These are phyloP conservation scores for Camelina sativa DNA, from an alignment of 345 rosid genomes.

Conservation along the genomic window DNA sequence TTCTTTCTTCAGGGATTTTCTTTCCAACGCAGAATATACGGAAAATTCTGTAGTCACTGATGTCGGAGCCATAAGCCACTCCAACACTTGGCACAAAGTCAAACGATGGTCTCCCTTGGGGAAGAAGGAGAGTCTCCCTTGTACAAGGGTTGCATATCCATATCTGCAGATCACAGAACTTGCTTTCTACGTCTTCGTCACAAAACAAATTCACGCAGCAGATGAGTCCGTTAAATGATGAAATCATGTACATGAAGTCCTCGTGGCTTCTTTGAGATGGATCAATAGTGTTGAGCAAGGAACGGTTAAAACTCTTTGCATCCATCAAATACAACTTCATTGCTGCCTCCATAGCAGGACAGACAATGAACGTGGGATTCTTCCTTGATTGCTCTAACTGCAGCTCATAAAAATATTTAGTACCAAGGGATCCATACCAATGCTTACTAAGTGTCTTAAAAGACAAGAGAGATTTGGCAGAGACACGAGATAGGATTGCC, in stretches of 20 bases:
- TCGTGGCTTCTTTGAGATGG: no score
- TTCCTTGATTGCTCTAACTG: conserved; percentile 34
- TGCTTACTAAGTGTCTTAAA: conserved; percentile 21
- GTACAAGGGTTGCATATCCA: conserved; percentile 48
- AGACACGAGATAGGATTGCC: conserved; percentile 39
- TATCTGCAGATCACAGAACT: conserved; percentile 39
- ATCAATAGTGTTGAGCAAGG: no score
- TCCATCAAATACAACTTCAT: conserved; percentile 23
- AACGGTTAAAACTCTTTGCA: no score
- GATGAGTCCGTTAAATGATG: no score
- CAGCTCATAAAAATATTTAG: background rate
- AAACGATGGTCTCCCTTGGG: conserved; percentile 41
- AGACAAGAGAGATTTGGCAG: conserved; percentile 23
- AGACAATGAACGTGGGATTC: conserved; percentile 24
- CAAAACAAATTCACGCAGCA: no score
- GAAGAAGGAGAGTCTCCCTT: conserved; percentile 40
- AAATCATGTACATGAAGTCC: no score
- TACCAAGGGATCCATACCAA: no score
- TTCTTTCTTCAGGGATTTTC: background rate
- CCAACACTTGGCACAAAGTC: conserved; percentile 36
- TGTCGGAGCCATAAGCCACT: conserved; percentile 44
- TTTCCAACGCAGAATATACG: conserved; percentile 32
- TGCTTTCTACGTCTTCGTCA: background rate
- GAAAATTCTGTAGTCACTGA: conserved; percentile 43
- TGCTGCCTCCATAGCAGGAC: background rate